Evolutionary conservation across 257 asterid genomes (phyloP), one percentile per base, ranked within the genome.

Genomic region (Solanum bukasovii): DNA sequence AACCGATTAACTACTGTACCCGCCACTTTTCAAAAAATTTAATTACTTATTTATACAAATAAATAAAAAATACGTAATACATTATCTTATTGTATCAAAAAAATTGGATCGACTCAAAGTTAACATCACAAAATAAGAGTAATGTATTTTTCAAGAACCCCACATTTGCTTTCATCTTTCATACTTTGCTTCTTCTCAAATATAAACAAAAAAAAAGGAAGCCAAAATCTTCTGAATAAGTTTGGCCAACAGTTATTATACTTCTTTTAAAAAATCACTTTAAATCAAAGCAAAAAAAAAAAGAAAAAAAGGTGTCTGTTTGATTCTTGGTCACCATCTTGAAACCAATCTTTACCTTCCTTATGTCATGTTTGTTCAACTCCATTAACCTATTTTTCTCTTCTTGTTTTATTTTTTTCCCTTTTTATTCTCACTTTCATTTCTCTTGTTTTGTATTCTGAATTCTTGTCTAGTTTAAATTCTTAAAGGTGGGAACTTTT

Each of bases 311-410:
- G 31, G 27, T 6, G 4, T 65, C 23, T 29, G 92, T 91, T 92
- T 90, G 94, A 90, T 94, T 92, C 90, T 94, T 93, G 94, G 96
- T 93, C 96, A 87, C 98, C 93, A 90, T 94, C 98, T 68, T 88
- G 74, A 86, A 88, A 78, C 93, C 91, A 40, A 89, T 34, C 83
- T 75, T 75, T 92, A 90, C 93, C 95, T 92, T 93, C 94, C 92
- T 35, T 87, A 3, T 87, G 46, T 90, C 35, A 78, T 89, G 84
- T 91, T 89, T 84, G 90, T 90, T 87, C 83, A 73, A 71, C 88
- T 88, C 83, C 90, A 73, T 87, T 71, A 90, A 89, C 92, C 93
- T 89, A 86, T 91, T 85, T 92, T 85, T 86, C 75, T 81, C 87
- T 56, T 63, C 84, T 88, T 75, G 68, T 74, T 70, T 88, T 21